Evolutionary conservation across 495 filamentous ascomycete species (phyloP), one percentile per base, ranked within the genome.

Genomic region (Trichodelitschia bisporula): DNA sequence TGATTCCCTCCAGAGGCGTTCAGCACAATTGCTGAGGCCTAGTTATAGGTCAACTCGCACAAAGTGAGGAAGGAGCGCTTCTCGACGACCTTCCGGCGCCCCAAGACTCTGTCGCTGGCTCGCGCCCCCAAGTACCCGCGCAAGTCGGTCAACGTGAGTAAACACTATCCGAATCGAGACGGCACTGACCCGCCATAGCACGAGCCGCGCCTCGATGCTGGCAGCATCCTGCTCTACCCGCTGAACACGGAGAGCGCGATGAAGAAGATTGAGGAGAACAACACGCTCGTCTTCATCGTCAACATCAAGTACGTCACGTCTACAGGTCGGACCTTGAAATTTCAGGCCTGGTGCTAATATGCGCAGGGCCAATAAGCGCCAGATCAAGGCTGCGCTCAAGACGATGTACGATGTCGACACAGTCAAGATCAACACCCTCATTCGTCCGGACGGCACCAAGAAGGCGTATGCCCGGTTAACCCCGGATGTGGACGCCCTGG

Each of bases 181-280:
- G n/a, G n/a, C n/a, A n/a, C n/a, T n/a, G n/a, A n/a, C n/a, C n/a
- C n/a, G n/a, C n/a, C n/a, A 24, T 71, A 78, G 33, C 77, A 86
- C 48, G 68, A 66, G 44, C 73, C 83, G 44, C 77, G 77, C 40
- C 73, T 95, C 50, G 86, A 97, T 57, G 36, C 39, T 24, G 18
- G 15, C 67, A 84, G 86, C 64, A 59, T 84, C 49, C 71, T 89
- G 50, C 61, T 55, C 18, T 48, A 51, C 42, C 68, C 68, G 29
- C 64, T 97, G 38, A 99, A 99, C 67, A 93, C 86, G 31, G 86
- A 97, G 71, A 78, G 72, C 42, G 89, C 86, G 48, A 91, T 99
- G 79, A 99, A 99, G 79, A 93, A 92, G 75, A 90, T 95, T 41
- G 89, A 95, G 70, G 86, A 95, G 75, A 77, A 95, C 69, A 91